Evolutionary conservation across 2,329 filamentous ascomycete genomes (phyloP), one percentile per base, ranked within the genome.

Genomic region (Metarhizium brunneum): DNA sequence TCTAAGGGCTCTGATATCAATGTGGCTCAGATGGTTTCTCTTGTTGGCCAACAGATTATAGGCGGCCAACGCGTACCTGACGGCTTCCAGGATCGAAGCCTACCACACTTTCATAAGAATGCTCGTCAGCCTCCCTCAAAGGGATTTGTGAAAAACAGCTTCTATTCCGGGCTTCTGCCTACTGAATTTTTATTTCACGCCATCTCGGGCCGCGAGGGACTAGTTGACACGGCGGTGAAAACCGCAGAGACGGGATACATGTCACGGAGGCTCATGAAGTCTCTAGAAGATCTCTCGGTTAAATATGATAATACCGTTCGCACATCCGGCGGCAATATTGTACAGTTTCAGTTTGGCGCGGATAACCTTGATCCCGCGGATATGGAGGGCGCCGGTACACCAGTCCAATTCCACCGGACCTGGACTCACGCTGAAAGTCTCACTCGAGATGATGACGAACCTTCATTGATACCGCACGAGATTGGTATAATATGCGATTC

Each of bases 221-320:
- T 99, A 62, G 92, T 97, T 66, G 94, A 99, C 81, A 99, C 94
- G 2, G 92, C 92, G 58, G 92, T 97, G 74, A 97, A 97, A 76
- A 99, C 92, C 54, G 94, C 92, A 55, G 92, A 97, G 71, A 97
- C 94, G 14, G 92, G 92, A 61, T 99, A 99, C 73, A 97, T 99
- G 92, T 96, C 92, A 60, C 86, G 94, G 73, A 86, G 92, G 62
- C 71, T 97, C 68, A 97, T 97, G 92, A 99, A 99, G 73, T 96
- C 90, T 4, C 75, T 99, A 51, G 94, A 99, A 68, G 94, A 99
- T 76, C 75, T 97, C 3, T 95, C 91, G 1, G 90, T 89, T 1
- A 84, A 90, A 64, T 97, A 97, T 65, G 94, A 99, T 65, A 83
- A 95, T 64, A 97, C 94, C 0, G 92, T 99, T 1, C 84, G 92